Conservation (phyloP, 805 yeast species). For the Candida berthetii region DNA sequence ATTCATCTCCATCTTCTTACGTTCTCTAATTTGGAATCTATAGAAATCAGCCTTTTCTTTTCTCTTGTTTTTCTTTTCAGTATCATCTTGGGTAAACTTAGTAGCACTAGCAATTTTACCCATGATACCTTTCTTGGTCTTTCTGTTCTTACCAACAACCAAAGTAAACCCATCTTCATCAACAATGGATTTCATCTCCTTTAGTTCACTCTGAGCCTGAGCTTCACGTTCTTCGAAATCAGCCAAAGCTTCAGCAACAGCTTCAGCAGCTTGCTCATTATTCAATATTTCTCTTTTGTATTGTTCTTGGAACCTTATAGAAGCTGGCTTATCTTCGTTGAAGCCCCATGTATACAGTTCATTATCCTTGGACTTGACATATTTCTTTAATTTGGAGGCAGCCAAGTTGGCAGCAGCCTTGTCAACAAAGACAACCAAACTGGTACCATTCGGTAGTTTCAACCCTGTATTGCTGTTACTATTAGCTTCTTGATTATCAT, state of each 20-base stretch:
- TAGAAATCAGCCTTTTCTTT: constrained; percentile 88
- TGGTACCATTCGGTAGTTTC: constrained; percentile 68
- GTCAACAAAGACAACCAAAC: constrained; percentile 70
- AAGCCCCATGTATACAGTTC: constrained; percentile 27
- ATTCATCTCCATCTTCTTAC: constrained; percentile 88
- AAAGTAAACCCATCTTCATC: constrained; percentile 94
- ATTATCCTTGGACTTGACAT: constrained; percentile 33
- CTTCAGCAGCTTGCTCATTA: constrained; percentile 45
- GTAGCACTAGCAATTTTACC: constrained; percentile 43
- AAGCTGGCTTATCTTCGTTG: constrained; percentile 23
- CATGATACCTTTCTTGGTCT: constrained; percentile 66
- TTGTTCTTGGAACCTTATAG: constrained; percentile 35
- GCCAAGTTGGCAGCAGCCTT: constrained; percentile 62
- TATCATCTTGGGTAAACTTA: constrained; percentile 21
- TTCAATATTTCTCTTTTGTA: constrained; percentile 32
- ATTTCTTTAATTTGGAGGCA: constrained; percentile 51
- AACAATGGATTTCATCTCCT: constrained; percentile 52
- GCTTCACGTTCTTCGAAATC: constrained; percentile 69
- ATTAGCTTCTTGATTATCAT: constrained; percentile 19
- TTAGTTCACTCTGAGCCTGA: constrained; percentile 48
- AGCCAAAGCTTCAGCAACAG: constrained; percentile 51
- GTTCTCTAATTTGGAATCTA: constrained; percentile 92
- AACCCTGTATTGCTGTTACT: constrained; percentile 23
- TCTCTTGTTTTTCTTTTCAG: constrained; percentile 47
- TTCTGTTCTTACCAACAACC: constrained; percentile 83